A percentile compares a stretch with the other conserved stretches of the same genome.
Conservation (phyloP, 176 grass and related monocot genomes). For the Avena insularis region DNA sequence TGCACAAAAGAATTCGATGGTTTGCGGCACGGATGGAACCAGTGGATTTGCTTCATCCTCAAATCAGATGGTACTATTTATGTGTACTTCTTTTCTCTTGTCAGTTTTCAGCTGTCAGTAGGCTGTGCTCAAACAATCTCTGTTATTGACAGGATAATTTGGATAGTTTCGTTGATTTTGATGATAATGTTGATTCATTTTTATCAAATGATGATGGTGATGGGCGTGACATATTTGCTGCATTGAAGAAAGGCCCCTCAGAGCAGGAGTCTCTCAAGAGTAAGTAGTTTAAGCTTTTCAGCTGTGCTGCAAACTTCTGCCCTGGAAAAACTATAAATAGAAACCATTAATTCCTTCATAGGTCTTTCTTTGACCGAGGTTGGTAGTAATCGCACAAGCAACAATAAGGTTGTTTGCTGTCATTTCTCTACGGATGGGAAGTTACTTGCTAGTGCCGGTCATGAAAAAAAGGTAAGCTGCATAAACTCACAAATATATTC, state of each 20-base stretch:
- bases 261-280: constrained; percentile 81
- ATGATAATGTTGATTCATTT: constrained; percentile 96
- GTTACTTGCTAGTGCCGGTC: constrained; percentile 77
- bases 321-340: constrained; percentile 24
- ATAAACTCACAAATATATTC: constrained; percentile 26
- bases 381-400: constrained; percentile 66
- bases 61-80: constrained; percentile 81
- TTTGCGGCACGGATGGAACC: constrained; percentile 65
- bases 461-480: constrained; percentile 79
- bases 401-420: constrained; percentile 78
- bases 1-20: constrained; percentile 73
- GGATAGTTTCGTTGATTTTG: constrained; percentile 89
- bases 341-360: constrained; percentile 47
- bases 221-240: constrained; percentile 81
- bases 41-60: constrained; percentile 80
- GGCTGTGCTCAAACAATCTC: constrained; percentile 40
- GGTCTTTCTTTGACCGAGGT: constrained; percentile 76
- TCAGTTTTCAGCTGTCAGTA: constrained; percentile 28
- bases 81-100: constrained; percentile 28
- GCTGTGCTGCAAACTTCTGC: constrained; percentile 11
- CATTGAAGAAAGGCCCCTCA: constrained; percentile 79
- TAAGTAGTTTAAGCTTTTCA: constrained; percentile 46
- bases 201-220: constrained; percentile 92
- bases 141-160: constrained; percentile 76
- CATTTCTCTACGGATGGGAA: constrained; percentile 87